Base-by-base conservation (phyloP, 169 alveolate species). In the Haemoproteus tartakovskyi region DNA sequence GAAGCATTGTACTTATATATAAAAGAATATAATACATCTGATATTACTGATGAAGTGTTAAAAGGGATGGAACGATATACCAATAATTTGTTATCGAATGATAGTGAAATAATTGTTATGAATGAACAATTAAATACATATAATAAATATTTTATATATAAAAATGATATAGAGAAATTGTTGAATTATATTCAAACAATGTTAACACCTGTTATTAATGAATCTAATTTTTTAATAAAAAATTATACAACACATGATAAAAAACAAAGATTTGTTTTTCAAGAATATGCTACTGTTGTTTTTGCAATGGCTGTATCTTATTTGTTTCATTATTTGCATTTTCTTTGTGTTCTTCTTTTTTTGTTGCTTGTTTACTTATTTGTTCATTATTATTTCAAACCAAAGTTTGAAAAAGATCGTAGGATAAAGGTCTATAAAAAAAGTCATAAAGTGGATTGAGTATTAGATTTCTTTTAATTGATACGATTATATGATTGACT, bases 291-390 rank as follows among this genome's bases (percentile, higher is more conserved):
- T 47, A 27, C 26, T 33, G 45, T 67, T 29, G 41, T 61, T 18
- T 67, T 67, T 67, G 51, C 67, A 3, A 67, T 67, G 82, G 60
- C 70, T 12, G 56, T 67, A 38, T 67, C 82, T 0, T 67, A 67
- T 22, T 19, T 54, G 1, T 67, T 67, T 14, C 82, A 67, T 46
- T 67, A 67, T 19, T 12, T 54, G 9, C 82, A 67, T 18, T 56
- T 67, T 56, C 26, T 67, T 27, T 2, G 51, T 11, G 82, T 67
- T 22, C 50, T 38, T 18, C 2, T 67, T 18, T 67, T 67, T 27
- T 26, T 56, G 21, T 11, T 36, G 4, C 38, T 67, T 40, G 6
- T 52, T 16, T 67, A 67, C 50, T 12, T 67, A 41, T 47, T 37
- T 38, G 70, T 67, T 1, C 51, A 67, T 40, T 67, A 33, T 56